phyloP scores from a whole-genome alignment of 192 early-diverging fungal genomes.

The Podila epicladia region DNA sequence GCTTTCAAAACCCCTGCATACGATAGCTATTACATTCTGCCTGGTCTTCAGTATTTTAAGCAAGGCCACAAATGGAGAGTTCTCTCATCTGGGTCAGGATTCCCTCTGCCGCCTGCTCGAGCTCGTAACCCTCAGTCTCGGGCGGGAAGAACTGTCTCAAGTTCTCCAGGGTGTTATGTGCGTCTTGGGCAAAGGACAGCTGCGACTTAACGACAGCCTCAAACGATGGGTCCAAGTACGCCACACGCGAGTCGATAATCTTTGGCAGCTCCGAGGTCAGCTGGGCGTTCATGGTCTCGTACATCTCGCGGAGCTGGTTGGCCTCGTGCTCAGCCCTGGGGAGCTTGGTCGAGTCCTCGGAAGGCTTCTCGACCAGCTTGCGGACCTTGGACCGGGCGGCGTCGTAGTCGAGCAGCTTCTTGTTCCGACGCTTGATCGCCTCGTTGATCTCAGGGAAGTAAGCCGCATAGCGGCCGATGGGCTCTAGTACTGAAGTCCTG shows the following conservation, averaged over 20 bases:
- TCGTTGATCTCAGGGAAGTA: conserved; percentile 96
- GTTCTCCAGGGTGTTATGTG: conserved; percentile 76
- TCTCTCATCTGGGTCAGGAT: conserved; percentile 92
- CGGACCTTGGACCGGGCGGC: conserved; percentile 72
- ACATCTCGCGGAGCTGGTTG: conserved; percentile 76
- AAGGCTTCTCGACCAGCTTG: conserved; percentile 85
- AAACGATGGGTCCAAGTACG: conserved; percentile 94
- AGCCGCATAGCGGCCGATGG: conserved; percentile 83
- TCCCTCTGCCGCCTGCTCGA: conserved; percentile 80
- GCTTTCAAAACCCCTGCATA: not conserved
- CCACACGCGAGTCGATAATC: conserved; percentile 87
- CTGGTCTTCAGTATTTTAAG: conserved; percentile 29
- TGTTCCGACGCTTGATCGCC: conserved; percentile 87
- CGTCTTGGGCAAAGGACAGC: conserved; percentile 88
- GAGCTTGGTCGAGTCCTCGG: conserved; percentile 72
- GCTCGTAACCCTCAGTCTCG: conserved; percentile 57
- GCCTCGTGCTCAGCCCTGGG: conserved; percentile 85
- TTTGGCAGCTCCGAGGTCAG: conserved; percentile 90
- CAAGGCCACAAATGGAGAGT: conserved; percentile 87
- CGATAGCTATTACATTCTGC: not conserved
- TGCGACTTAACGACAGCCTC: conserved; percentile 96
- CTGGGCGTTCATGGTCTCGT: conserved; percentile 83
- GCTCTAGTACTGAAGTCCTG: conserved; percentile 88
- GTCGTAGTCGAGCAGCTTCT: conserved; percentile 94
- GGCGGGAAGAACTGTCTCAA: conserved; percentile 72